Evolutionary conservation across 352 stramenopile species (phyloP), one percentile per base, ranked within the genome.

Genomic region (Phytophthora macrochlamydospora): DNA sequence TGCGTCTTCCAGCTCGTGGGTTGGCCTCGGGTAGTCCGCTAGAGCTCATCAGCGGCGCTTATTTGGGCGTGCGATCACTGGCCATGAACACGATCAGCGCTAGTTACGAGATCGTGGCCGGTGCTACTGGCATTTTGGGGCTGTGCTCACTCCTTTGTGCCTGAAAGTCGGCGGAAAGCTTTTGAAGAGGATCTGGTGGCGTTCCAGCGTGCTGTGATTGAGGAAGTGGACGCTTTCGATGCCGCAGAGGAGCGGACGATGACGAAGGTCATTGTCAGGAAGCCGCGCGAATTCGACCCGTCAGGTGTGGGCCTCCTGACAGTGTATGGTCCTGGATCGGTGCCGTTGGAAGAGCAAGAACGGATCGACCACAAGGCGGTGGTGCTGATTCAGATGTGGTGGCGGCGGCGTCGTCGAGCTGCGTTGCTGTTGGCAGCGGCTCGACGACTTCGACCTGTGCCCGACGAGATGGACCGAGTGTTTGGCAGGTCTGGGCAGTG

Each of bases 51-150:
- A 93, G 78, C 60, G 89, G 89, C 4, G 70, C 89, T 9, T 96
- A 96, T 54, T 67, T 96, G 13, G 89, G 89, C 50, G 85, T 96
- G 4, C 82, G 87, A 5, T 94, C 87, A 11, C 68, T 96, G 28
- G 89, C 85, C 1, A 96, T 95, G 89, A 96, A 96, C 56, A 89
- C 83, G 4, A 96, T 96, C 67, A 96, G 89, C 62, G 89, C 87
- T 18, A 91, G 87, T 7, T 96, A 96, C 64, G 89, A 96, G 66
- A 94, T 94, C 51, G 83, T 96, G 7, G 89, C 89, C 0, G 89
- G 89, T 12, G 85, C 81, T 13, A 91, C 84, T 1, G 89, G 84
- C 2, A 91, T 95, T 45, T 65, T 95, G 0, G 75, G n/a, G 85
- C 83, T n/a, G 49, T 95, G 11, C 61, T 93, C n/a, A 76, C 69